Percentiles rank a stretch among this genome's conserved stretches.
These are phyloP conservation scores for Microbotryomycetes sp. DNA, from an alignment of 1,284 basidiomycete genomes.

Conservation along the genomic window DNA sequence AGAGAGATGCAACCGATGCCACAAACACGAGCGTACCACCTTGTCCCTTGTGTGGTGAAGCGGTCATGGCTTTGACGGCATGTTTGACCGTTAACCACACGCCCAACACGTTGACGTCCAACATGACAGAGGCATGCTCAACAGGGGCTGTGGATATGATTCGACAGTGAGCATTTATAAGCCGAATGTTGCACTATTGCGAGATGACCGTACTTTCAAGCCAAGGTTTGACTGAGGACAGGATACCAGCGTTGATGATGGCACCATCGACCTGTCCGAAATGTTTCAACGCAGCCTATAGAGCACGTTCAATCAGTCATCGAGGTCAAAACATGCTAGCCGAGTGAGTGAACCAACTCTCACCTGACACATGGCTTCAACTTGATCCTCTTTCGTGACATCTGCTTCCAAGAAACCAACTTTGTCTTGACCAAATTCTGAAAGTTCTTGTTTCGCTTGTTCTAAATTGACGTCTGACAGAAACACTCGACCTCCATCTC, in stretches of 20 bases:
- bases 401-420: conserved; percentile 7
- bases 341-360: background rate
- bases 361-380: conserved; percentile 1
- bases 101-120: conserved; percentile 5
- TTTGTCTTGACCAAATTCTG: background rate
- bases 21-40: conserved; percentile 6
- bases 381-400: conserved; percentile 7
- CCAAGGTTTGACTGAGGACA: conserved; percentile 3
- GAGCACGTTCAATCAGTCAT: no score
- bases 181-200: no score
- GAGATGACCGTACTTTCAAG: conserved; percentile 5
- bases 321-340: no score
- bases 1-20: background rate
- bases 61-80: conserved; percentile 6
- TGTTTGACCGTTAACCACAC: conserved; percentile 8
- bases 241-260: conserved; percentile 9
- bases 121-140: background rate
- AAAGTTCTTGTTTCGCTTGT: background rate
- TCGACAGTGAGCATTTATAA: no score
- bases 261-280: conserved; percentile 12
- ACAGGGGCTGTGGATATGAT: background rate
- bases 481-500: background rate
- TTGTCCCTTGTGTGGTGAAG: background rate
- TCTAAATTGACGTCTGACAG: conserved; percentile 1
- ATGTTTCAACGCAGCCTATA: conserved; percentile 3